These are phyloP conservation scores for Aphanomyces invadans DNA, from an alignment of 352 stramenopile species.

Conservation along the genomic window DNA sequence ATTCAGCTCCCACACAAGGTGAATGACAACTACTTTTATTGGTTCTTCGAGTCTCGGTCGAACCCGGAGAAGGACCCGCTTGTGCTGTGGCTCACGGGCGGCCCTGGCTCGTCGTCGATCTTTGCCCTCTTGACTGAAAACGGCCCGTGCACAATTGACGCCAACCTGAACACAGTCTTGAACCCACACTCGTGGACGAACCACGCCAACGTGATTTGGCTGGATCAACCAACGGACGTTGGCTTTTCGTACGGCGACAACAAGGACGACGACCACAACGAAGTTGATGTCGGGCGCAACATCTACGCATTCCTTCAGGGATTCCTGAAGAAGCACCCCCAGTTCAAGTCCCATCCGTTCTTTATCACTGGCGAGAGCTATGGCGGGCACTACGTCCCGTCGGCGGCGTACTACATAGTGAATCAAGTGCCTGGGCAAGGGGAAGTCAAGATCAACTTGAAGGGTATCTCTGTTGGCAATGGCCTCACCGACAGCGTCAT, in stretches of 20 bases:
- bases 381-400: conserved; percentile 56
- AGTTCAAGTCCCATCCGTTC: conserved; percentile 40
- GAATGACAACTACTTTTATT: conserved; percentile 63
- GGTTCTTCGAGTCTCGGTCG: conserved; percentile 43
- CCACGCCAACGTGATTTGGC: conserved; percentile 57
- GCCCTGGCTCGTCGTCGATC: conserved; percentile 52
- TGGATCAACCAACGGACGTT: conserved; percentile 54
- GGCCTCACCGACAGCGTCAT: conserved; percentile 57
- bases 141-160: conserved; percentile 46
- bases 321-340: conserved; percentile 49
- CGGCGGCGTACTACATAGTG: conserved; percentile 51
- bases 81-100: conserved; percentile 59
- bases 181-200: conserved; percentile 60
- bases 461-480: conserved; percentile 76
- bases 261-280: conserved; percentile 38
- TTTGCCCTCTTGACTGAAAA: conserved; percentile 59
- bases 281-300: conserved; percentile 49
- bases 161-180: conserved; percentile 31
- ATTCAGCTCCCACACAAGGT: conserved; percentile 43
- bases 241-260: conserved; percentile 42
- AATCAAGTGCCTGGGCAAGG: no score
- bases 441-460: conserved; percentile 74
- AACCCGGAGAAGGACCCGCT: conserved; percentile 39
- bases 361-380: conserved; percentile 71
- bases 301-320: conserved; percentile 66